A percentile compares a stretch with the other conserved stretches of the same genome.
phyloP scores from a whole-genome alignment of 1,284 basidiomycete genomes.

The Ustilago tritici region DNA sequence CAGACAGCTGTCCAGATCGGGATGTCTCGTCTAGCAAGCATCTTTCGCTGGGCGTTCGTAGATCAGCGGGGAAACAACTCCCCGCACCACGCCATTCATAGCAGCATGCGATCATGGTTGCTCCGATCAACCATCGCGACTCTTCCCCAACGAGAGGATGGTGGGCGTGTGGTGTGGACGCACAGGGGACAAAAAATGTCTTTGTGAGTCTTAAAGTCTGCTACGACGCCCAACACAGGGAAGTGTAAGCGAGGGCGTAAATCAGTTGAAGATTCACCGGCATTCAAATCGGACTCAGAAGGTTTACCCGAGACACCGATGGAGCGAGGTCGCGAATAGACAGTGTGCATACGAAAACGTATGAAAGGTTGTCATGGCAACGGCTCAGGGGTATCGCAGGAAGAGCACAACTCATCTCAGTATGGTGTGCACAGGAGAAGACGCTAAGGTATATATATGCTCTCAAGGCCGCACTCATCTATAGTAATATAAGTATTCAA shows the following conservation, averaged over 20 bases:
- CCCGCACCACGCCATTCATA: not conserved
- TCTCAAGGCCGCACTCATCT: no score
- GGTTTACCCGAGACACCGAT: no score
- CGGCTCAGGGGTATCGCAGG: no score
- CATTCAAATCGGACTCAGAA: no score
- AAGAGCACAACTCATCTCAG: no score
- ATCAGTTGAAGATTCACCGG: not conserved
- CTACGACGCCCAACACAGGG: slow-evolving; percentile 9
- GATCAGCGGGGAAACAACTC: not conserved
- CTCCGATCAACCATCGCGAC: not conserved
- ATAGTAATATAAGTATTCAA: no score
- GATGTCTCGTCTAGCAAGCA: not conserved
- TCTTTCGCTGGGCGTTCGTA: not conserved
- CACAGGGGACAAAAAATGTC: not conserved
- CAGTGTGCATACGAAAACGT: no score
- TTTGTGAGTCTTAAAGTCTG: slow-evolving; percentile 14
- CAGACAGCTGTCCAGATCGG: not conserved
- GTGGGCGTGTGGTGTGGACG: not conserved
- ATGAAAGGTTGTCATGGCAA: no score
- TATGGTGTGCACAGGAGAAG: no score
- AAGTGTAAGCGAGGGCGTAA: slow-evolving; percentile 15
- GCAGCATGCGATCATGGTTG: not conserved
- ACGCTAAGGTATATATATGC: no score
- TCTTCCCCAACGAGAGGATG: not conserved
- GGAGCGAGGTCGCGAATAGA: no score